Conservation (phyloP, 306 rosid genomes). For the Luffa aegyptiaca region DNA sequence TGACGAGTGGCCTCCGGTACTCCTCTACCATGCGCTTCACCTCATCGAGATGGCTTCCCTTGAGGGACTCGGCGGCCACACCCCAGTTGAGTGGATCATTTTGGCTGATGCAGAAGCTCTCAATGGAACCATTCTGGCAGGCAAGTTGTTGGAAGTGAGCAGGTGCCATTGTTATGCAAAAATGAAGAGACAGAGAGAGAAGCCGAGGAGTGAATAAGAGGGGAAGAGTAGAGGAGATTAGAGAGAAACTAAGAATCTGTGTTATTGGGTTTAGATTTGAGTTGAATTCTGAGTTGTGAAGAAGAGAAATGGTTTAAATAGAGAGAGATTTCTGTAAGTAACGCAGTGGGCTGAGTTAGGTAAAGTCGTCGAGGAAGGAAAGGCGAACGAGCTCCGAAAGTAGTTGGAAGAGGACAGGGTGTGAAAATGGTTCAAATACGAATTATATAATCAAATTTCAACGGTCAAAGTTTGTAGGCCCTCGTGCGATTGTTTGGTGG, state of each 20-base stretch:
- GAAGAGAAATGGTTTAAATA: background rate
- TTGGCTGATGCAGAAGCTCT: background rate
- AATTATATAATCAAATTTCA: background rate
- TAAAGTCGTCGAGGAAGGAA: background rate
- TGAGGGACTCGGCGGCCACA: background rate
- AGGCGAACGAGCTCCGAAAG: background rate
- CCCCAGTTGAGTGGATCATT: background rate
- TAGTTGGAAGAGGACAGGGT: background rate
- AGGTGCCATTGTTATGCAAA: background rate
- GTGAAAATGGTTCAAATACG: background rate
- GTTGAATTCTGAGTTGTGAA: background rate
- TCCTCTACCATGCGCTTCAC: background rate
- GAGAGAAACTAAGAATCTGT: background rate
- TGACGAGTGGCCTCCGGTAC: constrained; percentile 16
- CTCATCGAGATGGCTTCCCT: constrained; percentile 3
- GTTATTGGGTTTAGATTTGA: background rate
- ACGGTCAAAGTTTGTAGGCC: background rate
- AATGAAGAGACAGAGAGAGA: background rate
- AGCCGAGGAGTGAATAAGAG: background rate
- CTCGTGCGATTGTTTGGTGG: background rate
- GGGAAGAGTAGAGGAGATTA: background rate
- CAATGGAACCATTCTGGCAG: background rate
- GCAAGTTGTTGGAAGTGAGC: background rate
- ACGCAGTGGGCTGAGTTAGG: background rate
- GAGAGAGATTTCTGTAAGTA: background rate